Percentiles rank a stretch among this genome's conserved stretches.
Evolutionary conservation across 2,329 filamentous ascomycete genomes (phyloP).

Genomic region (Colletotrichum spaethianum): DNA sequence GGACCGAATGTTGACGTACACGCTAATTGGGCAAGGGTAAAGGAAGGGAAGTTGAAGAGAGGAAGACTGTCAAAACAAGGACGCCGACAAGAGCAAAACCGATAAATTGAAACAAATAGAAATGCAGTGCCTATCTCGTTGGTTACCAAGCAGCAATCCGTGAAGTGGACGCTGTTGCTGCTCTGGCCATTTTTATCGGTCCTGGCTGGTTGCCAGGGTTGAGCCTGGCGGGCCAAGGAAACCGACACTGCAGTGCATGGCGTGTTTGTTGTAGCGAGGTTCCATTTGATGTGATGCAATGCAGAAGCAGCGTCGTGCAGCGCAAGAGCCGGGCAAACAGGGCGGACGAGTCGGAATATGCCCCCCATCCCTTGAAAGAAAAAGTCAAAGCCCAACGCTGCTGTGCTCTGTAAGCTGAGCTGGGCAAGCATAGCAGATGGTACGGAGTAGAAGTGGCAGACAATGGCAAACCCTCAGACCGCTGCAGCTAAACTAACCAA

Average conservation of each 20-base stretch:
- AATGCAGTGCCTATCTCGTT: neutral
- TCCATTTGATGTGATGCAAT: conserved; percentile 29
- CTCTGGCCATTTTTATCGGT: conserved; percentile 2
- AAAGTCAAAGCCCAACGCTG: conserved; percentile 5
- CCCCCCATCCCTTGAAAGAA: conserved; percentile 11
- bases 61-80: neutral
- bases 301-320: conserved; percentile 28
- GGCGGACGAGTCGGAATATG: conserved; percentile 22
- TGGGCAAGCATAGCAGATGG: neutral
- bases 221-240: conserved; percentile 21
- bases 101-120: neutral
- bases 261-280: conserved; percentile 10
- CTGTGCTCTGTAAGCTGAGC: neutral
- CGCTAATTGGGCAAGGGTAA: conserved; percentile 1
- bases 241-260: conserved; percentile 21
- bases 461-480: conserved; percentile 16
- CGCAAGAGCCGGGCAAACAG: conserved; percentile 37
- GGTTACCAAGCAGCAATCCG: neutral
- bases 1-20: conserved; percentile 26
- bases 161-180: neutral
- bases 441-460: neutral
- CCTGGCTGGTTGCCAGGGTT: conserved; percentile 9
- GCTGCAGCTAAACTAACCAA: conserved; percentile 10
- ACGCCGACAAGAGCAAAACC: neutral
- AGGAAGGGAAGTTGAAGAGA: conserved; percentile 3